Conservation (phyloP, 306 rosid species). For the Castanopsis chinensis region DNA sequence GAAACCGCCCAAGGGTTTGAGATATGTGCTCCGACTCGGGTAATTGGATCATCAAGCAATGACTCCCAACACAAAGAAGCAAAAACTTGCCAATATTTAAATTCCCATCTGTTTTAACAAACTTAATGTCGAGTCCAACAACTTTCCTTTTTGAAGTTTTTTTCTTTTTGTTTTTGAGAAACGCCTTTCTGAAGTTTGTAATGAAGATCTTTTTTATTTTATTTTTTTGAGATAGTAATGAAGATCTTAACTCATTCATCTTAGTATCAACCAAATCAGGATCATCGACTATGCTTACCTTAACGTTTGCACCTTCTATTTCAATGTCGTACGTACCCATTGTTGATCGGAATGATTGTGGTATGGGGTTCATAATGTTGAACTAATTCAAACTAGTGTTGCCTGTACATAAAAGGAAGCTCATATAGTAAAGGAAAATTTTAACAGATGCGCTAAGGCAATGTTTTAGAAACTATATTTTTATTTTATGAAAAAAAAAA, state of each 20-base stretch:
- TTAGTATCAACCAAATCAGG: neutral
- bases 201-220: no score
- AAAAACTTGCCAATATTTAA: neutral
- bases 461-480: no score
- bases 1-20: no score
- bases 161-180: no score
- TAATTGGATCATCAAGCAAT: slow-evolving; percentile 5
- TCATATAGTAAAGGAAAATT: no score
- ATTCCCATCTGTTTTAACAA: neutral
- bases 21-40: neutral
- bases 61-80: neutral
- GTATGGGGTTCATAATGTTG: no score
- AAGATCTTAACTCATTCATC: neutral
- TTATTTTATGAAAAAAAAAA: no score
- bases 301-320: neutral
- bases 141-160: neutral
- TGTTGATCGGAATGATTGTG: neutral
- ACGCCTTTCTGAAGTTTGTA: no score
- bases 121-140: neutral
- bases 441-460: no score
- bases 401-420: no score
- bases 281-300: neutral
- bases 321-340: neutral
- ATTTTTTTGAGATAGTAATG: no score
- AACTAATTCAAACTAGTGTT: no score